Base-by-base conservation (phyloP, 2,329 filamentous ascomycete genomes). In the Shiraia sp. region DNA sequence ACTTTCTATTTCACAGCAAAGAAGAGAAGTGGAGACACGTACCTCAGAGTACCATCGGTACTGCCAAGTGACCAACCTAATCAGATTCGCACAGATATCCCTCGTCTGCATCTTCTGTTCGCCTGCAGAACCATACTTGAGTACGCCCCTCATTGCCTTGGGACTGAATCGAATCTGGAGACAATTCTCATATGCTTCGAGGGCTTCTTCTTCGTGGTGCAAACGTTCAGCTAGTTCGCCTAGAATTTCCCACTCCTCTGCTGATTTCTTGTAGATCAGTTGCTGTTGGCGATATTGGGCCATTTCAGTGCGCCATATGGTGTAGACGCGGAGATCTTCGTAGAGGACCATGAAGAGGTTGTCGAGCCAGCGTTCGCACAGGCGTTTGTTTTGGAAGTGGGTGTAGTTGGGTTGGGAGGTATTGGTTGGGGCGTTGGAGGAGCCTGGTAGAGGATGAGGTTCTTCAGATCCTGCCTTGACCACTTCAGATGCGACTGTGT, bases 291-390 rank as follows among this genome's bases (percentile, higher is more conserved):
- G 86, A 66, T 91, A 96, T 68, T 97, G 92, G 0, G 90, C 88
- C 83, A 97, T 93, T 69, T 99, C 93, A 1, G 93, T 97, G 42
- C 93, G 86, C 93, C 93, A 99, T 69, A 99, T 99, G 10, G 93
- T 99, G 76, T 99, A 99, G 32, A 99, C 92, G 35, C 93, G 88
- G 13, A 99, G 80, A 63, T 99, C 93, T 70, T 99, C 93, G 68
- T 99, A 99, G 2, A 99, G 79, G 0, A 97, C 93, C 93, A 99
- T 99, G 75, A 99, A 99, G 15, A 99, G 79, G 61, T 95, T 97
- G 71, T 99, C 93, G 2, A 99, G 80, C 93, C 93, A 99, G 56
- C 93, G 85, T 72, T 99, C 93, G 63, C 93, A 99, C 1, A 99
- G 81, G 1, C 93, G 86, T 75, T 99, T 99, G 71, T 96, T 96